Evolutionary conservation across 106 monocot species (phyloP).

Genomic region (Platanthera zijinensis): DNA sequence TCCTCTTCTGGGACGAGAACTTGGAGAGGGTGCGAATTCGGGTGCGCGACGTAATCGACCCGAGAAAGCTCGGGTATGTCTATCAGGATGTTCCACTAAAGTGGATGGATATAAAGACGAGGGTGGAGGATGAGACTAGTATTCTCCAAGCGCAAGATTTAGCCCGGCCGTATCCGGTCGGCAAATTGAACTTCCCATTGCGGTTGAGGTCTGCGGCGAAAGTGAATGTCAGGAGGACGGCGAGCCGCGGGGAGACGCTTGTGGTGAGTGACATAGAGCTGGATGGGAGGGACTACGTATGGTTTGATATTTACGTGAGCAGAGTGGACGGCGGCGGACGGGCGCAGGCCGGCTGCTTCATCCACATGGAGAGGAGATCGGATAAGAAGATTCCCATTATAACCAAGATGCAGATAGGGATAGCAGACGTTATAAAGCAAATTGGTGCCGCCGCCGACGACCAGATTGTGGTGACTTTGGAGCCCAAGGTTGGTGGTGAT

Average conservation of each 20-base stretch:
- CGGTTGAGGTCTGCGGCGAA: neutral
- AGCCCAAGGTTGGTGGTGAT: neutral
- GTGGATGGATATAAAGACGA: slow-evolving; percentile 6
- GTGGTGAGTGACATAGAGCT: slow-evolving; percentile 20
- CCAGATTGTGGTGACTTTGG: neutral
- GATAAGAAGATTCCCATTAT: neutral
- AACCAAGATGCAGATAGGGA: slow-evolving; percentile 23
- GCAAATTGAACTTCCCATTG: neutral
- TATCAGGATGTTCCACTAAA: slow-evolving; percentile 6
- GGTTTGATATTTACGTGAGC: slow-evolving; percentile 47
- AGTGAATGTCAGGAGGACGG: neutral
- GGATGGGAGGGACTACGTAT: slow-evolving; percentile 9
- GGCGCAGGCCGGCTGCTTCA: slow-evolving; percentile 53
- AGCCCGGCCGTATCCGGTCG: neutral
- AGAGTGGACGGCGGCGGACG: slow-evolving; percentile 2
- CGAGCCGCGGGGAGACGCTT: slow-evolving; percentile 17
- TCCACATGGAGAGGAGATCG: slow-evolving; percentile 14
- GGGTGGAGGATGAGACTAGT: neutral
- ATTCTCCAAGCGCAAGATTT: neutral
- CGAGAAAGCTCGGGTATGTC: neutral
- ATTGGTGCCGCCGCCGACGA: slow-evolving; percentile 10
- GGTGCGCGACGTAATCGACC: slow-evolving; percentile 6
- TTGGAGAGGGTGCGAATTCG: slow-evolving; percentile 15
- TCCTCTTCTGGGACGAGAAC: slow-evolving; percentile 39
- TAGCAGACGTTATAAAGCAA: slow-evolving; percentile 34